Evolutionary conservation across 768 basidiomycete genomes (phyloP).

Genomic region (Boletales sp.): DNA sequence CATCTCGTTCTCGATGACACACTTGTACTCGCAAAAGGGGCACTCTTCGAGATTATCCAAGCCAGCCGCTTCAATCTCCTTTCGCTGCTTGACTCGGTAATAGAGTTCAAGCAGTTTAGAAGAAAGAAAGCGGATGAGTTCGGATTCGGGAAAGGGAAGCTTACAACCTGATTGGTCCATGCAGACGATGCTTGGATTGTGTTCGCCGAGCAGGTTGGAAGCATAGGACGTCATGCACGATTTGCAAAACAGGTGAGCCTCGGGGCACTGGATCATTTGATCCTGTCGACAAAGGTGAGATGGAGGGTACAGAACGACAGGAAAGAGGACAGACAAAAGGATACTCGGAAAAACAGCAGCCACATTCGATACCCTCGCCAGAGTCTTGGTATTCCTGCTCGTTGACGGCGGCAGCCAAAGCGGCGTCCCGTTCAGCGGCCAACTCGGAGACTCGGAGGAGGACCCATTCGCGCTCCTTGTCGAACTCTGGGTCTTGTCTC

Average conservation of each 20-base stretch:
- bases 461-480: constrained; percentile 46
- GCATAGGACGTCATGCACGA: constrained; percentile 69
- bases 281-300: constrained; percentile 42
- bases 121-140: constrained; percentile 65
- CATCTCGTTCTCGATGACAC: constrained; percentile 64
- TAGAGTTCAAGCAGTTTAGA: constrained; percentile 66
- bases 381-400: constrained; percentile 45
- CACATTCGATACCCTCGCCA: constrained; percentile 74
- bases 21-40: constrained; percentile 86
- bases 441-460: constrained; percentile 31
- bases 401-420: constrained; percentile 30
- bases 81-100: constrained; percentile 69
- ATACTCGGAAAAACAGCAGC: constrained; percentile 78
- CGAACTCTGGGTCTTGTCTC: constrained; percentile 44
- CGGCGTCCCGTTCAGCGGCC: constrained; percentile 23
- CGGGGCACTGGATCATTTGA: constrained; percentile 86
- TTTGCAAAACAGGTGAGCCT: constrained; percentile 83
- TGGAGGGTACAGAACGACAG: neutral
- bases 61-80: constrained; percentile 75
- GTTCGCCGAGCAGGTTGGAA: constrained; percentile 60
- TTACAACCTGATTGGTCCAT: constrained; percentile 80
- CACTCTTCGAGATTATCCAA: constrained; percentile 84
- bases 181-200: constrained; percentile 63
- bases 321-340: constrained; percentile 54
- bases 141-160: constrained; percentile 61